Percentiles rank a stretch among this genome's conserved stretches.
These are phyloP conservation scores for Adansonia madagascariensis DNA, from an alignment of 441 rosid species.

Conservation along the genomic window DNA sequence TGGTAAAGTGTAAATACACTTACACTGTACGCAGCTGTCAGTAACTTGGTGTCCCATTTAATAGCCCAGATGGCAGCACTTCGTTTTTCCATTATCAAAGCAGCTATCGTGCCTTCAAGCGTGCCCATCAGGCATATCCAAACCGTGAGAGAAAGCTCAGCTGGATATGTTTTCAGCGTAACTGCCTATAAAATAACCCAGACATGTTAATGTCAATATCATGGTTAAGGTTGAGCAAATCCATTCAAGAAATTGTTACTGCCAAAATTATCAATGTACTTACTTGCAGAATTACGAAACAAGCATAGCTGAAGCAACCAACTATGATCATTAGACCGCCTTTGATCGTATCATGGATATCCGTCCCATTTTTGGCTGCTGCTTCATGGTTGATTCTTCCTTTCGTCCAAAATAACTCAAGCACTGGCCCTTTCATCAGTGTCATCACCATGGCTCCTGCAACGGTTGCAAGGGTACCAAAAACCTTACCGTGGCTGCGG, in stretches of 20 bases:
- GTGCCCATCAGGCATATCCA: constrained; percentile 90
- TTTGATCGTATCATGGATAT: constrained; percentile 59
- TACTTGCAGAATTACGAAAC: constrained; percentile 82
- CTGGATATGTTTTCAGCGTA: constrained; percentile 70
- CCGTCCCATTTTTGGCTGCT: constrained; percentile 43
- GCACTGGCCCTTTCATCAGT: constrained; percentile 62
- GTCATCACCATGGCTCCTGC: constrained; percentile 98
- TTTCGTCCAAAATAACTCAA: constrained; percentile 63
- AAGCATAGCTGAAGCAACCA: constrained; percentile 77
- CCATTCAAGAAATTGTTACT: background rate
- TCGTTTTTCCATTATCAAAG: constrained; percentile 66
- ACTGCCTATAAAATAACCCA: constrained; percentile 49
- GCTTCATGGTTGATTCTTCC: constrained; percentile 39
- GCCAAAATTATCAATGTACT: background rate
- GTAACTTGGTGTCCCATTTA: constrained; percentile 75
- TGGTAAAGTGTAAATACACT: constrained; percentile 32
- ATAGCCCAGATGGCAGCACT: constrained; percentile 60
- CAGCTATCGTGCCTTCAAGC: constrained; percentile 59
- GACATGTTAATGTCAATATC: background rate
- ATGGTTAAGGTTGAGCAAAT: background rate
- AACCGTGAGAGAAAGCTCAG: constrained; percentile 78
- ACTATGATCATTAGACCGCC: constrained; percentile 69
- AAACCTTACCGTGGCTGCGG: constrained; percentile 65
- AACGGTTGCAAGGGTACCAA: constrained; percentile 79
- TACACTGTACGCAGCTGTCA: constrained; percentile 80